Conservation (phyloP, 2,329 filamentous ascomycete species). For the Immersiporthe knoxdaviesiana region DNA sequence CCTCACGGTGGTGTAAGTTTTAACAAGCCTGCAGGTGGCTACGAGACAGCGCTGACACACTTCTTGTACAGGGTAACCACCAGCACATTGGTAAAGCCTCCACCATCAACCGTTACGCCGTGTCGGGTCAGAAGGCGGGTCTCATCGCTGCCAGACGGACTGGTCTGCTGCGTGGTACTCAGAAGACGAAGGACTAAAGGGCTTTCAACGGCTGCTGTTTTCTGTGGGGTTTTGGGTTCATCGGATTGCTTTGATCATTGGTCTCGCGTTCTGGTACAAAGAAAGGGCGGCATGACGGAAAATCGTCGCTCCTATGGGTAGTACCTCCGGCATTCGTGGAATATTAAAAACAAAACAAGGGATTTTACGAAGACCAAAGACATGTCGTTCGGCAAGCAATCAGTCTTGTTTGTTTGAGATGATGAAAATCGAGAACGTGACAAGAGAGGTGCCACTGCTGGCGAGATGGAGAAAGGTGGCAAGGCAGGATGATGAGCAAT, state of each 20-base stretch:
- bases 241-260: conserved; percentile 62
- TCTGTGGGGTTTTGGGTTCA: conserved; percentile 65
- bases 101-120: conserved; percentile 97
- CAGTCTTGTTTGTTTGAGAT: conserved; percentile 8
- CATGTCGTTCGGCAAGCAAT: conserved; percentile 13
- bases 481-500: conserved; percentile 14
- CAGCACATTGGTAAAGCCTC: conserved; percentile 99
- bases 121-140: conserved; percentile 99
- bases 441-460: conserved; percentile 12
- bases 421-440: conserved; percentile 13
- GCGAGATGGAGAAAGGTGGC: not conserved
- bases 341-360: conserved; percentile 45
- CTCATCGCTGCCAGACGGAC: conserved; percentile 99
- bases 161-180: conserved; percentile 99
- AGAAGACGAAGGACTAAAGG: conserved; percentile 97
- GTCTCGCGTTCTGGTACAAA: conserved; percentile 40
- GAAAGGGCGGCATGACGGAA: conserved; percentile 32
- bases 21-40: conserved; percentile 4
- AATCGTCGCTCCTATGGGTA: conserved; percentile 29
- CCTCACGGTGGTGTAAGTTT: conserved; percentile 84
- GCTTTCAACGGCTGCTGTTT: conserved; percentile 54
- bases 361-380: conserved; percentile 37
- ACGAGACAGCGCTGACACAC: conserved; percentile 46
- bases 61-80: conserved; percentile 80
- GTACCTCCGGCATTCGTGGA: conserved; percentile 50